These are phyloP conservation scores for Chaetomium sp. DNA, from an alignment of 2,329 filamentous ascomycete species.

Conservation along the genomic window DNA sequence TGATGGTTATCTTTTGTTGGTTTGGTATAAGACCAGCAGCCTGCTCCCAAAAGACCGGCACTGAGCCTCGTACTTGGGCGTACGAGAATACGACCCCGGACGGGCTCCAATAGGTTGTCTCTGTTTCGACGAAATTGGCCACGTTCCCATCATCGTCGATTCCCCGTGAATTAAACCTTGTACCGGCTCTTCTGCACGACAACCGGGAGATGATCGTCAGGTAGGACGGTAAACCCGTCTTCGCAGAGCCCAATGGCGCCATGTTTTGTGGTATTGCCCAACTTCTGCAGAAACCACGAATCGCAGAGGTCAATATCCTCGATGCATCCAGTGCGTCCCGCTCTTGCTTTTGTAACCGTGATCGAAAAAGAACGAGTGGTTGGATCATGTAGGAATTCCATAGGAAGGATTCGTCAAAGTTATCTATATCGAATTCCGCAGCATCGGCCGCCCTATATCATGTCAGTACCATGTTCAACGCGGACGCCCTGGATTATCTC, in stretches of 20 bases:
- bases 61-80: slow-evolving; percentile 86
- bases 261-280: slow-evolving; percentile 78
- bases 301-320: slow-evolving; percentile 87
- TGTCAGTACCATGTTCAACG: slow-evolving; percentile 26
- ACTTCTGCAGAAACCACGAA: slow-evolving; percentile 87
- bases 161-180: slow-evolving; percentile 93
- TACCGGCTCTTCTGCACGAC: slow-evolving; percentile 88
- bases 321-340: slow-evolving; percentile 81
- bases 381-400: slow-evolving; percentile 99
- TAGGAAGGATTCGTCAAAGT: slow-evolving; percentile 86
- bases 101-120: slow-evolving; percentile 87
- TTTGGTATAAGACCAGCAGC: slow-evolving; percentile 82
- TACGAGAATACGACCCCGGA: slow-evolving; percentile 84
- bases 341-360: slow-evolving; percentile 73
- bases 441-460: slow-evolving; percentile 67
- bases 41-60: slow-evolving; percentile 98
- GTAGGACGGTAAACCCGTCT: slow-evolving; percentile 74
- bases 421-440: slow-evolving; percentile 84
- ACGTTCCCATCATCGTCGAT: slow-evolving; percentile 98
- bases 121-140: slow-evolving; percentile 98
- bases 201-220: slow-evolving; percentile 89
- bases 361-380: slow-evolving; percentile 86
- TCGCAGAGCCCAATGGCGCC: slow-evolving; percentile 67
- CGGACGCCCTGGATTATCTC: background rate
- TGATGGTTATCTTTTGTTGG: slow-evolving; percentile 92